Conservation (phyloP, 352 stramenopile genomes). For the Globisporangium uncinulatum region DNA sequence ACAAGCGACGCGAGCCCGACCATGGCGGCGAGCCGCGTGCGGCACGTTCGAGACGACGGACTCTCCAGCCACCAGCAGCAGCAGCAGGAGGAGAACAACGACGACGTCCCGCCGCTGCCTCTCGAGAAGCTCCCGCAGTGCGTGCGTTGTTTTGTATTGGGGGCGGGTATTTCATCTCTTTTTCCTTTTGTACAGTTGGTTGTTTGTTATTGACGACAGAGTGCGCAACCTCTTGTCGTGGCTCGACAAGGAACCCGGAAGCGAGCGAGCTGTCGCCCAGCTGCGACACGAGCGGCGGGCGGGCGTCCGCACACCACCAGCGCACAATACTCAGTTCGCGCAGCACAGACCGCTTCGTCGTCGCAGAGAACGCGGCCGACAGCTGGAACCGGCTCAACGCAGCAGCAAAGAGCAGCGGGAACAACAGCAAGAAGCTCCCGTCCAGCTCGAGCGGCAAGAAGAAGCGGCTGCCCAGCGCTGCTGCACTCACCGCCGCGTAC, state of each 20-base stretch:
- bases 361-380: constrained; percentile 12
- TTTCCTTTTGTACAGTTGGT: too few species aligned
- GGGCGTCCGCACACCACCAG: constrained; percentile 11
- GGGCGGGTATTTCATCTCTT: too few species aligned
- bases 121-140: constrained; percentile 53
- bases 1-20: constrained; percentile 2
- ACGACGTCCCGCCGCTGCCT: constrained; percentile 42
- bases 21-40: not conserved
- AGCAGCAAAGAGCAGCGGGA: constrained; percentile 12
- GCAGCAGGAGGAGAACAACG: constrained; percentile 33
- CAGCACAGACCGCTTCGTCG: constrained; percentile 25
- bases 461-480: constrained; percentile 7
- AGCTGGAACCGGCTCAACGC: constrained; percentile 6
- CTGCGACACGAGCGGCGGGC: constrained; percentile 12
- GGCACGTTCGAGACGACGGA: not conserved
- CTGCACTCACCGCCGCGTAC: constrained; percentile 11
- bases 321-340: constrained; percentile 26
- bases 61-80: not conserved
- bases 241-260: constrained; percentile 21
- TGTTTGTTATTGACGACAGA: too few species aligned
- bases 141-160: constrained; percentile 1
- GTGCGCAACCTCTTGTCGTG: not conserved
- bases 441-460: constrained; percentile 21
- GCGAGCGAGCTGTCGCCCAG: constrained; percentile 16
- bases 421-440: constrained; percentile 21